These are phyloP conservation scores for Zelonia costaricensis DNA, from an alignment of 208 protist genomes.

Conservation along the genomic window DNA sequence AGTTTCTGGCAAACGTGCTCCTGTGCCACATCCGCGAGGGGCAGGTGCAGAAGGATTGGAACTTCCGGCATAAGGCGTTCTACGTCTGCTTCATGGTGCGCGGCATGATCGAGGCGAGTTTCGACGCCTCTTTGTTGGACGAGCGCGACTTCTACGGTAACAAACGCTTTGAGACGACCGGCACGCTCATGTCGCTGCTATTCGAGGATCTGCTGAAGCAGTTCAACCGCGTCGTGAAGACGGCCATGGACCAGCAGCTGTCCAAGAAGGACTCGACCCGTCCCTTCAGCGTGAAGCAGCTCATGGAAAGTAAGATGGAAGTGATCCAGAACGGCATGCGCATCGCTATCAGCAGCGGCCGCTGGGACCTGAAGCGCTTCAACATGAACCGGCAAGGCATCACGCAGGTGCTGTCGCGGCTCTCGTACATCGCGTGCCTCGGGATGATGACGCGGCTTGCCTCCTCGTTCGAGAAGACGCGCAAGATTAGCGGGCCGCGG, in stretches of 20 bases:
- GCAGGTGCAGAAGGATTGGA: slow-evolving; percentile 91
- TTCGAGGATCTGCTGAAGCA: slow-evolving; percentile 99
- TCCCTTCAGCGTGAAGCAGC: slow-evolving; percentile 91
- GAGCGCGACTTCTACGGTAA: slow-evolving; percentile 99
- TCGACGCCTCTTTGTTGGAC: slow-evolving; percentile 92
- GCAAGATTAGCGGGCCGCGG: slow-evolving; percentile 96
- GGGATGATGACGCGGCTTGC: slow-evolving; percentile 99
- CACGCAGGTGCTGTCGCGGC: slow-evolving; percentile 97
- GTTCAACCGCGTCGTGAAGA: slow-evolving; percentile 97
- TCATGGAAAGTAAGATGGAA: slow-evolving; percentile 94
- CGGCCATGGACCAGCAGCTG: slow-evolving; percentile 86
- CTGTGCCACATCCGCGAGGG: slow-evolving; percentile 95
- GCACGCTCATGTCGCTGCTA: slow-evolving; percentile 97
- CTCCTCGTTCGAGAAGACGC: slow-evolving; percentile 99
- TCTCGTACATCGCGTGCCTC: slow-evolving; percentile 98
- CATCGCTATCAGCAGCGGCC: slow-evolving; percentile 97
- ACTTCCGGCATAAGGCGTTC: slow-evolving; percentile 97
- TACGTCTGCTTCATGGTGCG: slow-evolving; percentile 98
- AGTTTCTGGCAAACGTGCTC: slow-evolving; percentile 94
- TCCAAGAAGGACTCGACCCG: slow-evolving; percentile 88
- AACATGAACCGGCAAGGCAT: slow-evolving; percentile 96
- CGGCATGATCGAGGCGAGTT: slow-evolving; percentile 94
- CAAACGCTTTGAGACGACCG: slow-evolving; percentile 98
- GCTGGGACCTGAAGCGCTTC: slow-evolving; percentile 98
- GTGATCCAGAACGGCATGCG: slow-evolving; percentile 97